phyloP scores from a whole-genome alignment of 2,329 filamentous ascomycete species.

The Pseudogymnoascus sp. region DNA sequence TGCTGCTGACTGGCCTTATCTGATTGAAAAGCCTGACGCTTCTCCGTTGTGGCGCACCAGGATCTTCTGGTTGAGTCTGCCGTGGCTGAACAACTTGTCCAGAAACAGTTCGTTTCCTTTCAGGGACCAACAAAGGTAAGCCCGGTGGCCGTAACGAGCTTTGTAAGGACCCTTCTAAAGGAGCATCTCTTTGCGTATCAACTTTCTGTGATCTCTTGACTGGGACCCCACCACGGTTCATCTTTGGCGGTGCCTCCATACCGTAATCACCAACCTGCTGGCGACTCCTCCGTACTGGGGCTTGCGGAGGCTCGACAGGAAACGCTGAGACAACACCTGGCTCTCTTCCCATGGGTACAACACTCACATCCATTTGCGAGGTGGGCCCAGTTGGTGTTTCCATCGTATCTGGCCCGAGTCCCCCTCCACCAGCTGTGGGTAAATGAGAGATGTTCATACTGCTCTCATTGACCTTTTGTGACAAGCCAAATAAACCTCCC shows the following conservation, averaged over 20 bases:
- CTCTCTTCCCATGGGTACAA: conserved; percentile 25
- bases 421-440: conserved; percentile 25
- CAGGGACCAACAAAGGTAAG: conserved; percentile 36
- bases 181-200: not conserved
- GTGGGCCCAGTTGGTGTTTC: conserved; percentile 56
- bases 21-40: conserved; percentile 68
- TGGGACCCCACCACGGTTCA: conserved; percentile 28
- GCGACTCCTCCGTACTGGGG: conserved; percentile 35
- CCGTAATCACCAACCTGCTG: conserved; percentile 29
- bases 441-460: conserved; percentile 30
- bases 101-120: conserved; percentile 88
- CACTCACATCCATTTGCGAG: conserved; percentile 31
- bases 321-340: conserved; percentile 24
- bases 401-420: conserved; percentile 45
- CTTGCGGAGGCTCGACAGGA: conserved; percentile 40
- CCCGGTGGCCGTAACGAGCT: conserved; percentile 14
- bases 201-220: conserved; percentile 20
- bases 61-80: conserved; percentile 51
- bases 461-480: conserved; percentile 31
- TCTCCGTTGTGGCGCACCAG: conserved; percentile 57
- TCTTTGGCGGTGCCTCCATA: conserved; percentile 29
- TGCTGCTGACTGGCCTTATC: conserved; percentile 51
- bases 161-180: not conserved
- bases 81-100: conserved; percentile 60
- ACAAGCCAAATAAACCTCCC: conserved; percentile 28